These are phyloP conservation scores for Acanthamoeba lenticulata DNA, from an alignment of 208 protist species.

Conservation along the genomic window DNA sequence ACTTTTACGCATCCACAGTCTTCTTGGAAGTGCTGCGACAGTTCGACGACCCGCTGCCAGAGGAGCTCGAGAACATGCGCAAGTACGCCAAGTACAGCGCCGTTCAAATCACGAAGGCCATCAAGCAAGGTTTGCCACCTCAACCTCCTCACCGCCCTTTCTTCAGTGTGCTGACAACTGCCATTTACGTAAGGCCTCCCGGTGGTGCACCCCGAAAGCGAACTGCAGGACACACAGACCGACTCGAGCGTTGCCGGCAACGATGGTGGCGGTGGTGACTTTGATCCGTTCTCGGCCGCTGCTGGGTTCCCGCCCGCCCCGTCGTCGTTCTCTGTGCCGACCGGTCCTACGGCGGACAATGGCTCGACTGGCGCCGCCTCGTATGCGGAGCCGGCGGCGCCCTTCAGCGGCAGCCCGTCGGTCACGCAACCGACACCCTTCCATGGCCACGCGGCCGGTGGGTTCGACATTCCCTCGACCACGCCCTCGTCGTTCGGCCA, in stretches of 20 bases:
- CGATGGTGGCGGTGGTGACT: not conserved
- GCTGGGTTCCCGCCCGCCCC: not conserved
- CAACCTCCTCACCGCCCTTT: not conserved
- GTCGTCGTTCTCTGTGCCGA: not conserved
- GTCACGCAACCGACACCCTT: too few relatives aligned
- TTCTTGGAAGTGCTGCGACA: slow-evolving; percentile 33
- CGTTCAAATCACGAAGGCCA: not conserved
- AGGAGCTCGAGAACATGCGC: slow-evolving; percentile 50
- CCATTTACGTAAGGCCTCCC: not conserved
- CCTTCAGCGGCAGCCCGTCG: too few relatives aligned
- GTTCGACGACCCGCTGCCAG: slow-evolving; percentile 49
- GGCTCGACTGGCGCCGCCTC: not conserved
- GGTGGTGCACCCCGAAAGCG: not conserved
- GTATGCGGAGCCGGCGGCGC: too few relatives aligned
- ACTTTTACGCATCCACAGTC: slow-evolving; percentile 39
- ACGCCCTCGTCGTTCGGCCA: not conserved
- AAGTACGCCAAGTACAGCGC: slow-evolving; percentile 65
- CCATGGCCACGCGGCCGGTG: too few relatives aligned
- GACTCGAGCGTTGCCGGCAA: not conserved
- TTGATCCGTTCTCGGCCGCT: not conserved
- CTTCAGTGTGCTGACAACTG: not conserved
- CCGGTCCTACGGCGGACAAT: not conserved
- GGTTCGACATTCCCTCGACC: not conserved
- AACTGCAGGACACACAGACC: not conserved
- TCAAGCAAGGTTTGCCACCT: not conserved